A percentile compares a stretch with the other conserved stretches of the same genome.
phyloP scores from a whole-genome alignment of 768 basidiomycete species.

The Thelephora ganbajun region DNA sequence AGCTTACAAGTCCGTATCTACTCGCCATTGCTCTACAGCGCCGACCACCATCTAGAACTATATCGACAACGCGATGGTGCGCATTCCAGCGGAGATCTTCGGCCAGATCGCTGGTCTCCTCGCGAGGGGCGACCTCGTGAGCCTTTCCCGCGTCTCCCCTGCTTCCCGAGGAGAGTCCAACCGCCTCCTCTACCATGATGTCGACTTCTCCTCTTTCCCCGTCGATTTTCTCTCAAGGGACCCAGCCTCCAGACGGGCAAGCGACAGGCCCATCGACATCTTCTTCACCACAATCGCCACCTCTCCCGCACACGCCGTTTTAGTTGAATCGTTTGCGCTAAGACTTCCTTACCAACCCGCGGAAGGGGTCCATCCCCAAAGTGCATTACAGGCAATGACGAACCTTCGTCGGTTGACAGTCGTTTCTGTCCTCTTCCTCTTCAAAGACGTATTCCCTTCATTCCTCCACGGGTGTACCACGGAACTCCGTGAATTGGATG shows the following conservation, averaged over 20 bases:
- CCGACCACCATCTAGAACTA: too few species aligned
- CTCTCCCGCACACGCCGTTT: neutral
- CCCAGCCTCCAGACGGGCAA: neutral
- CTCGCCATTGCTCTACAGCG: too few species aligned
- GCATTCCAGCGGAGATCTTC: neutral
- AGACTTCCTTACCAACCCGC: neutral
- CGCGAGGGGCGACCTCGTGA: neutral
- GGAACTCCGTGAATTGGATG: neutral
- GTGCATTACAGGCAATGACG: neutral
- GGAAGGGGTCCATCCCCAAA: neutral
- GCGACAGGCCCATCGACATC: neutral
- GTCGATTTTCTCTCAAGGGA: neutral
- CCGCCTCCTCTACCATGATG: neutral
- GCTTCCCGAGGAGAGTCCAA: neutral
- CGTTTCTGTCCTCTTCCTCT: neutral
- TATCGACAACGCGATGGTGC: too few species aligned
- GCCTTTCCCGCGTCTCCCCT: neutral
- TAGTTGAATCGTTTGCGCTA: neutral
- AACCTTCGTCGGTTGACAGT: neutral
- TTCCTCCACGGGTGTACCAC: neutral
- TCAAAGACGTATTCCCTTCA: neutral
- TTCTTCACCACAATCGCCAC: neutral
- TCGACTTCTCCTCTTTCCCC: neutral
- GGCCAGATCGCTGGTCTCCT: neutral
- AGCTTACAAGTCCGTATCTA: too few species aligned